These are phyloP conservation scores for Eucalyptus pumila DNA, from an alignment of 345 rosid genomes.

Conservation along the genomic window DNA sequence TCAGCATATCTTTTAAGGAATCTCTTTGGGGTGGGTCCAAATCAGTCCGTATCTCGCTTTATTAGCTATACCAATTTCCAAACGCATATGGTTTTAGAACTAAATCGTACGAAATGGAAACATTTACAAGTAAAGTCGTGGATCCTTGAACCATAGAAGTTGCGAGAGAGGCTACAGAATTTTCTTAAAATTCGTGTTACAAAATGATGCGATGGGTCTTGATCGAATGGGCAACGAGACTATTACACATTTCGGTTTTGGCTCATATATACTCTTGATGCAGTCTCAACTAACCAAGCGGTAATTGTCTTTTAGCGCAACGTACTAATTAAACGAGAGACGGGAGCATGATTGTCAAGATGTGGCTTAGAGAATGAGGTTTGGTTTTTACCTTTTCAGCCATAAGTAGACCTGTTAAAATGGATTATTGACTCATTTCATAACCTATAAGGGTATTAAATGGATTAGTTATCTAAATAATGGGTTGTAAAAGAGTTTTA, in stretches of 20 bases:
- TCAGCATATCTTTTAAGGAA: background rate
- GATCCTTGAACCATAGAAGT: background rate
- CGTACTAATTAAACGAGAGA: background rate
- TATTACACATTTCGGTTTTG: accelerated
- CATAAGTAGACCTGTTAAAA: background rate
- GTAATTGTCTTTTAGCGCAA: background rate
- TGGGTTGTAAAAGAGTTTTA: too few species aligned
- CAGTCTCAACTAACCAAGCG: background rate
- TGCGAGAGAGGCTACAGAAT: background rate
- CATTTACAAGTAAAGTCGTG: background rate
- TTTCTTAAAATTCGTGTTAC: background rate
- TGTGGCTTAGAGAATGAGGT: background rate
- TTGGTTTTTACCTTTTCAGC: background rate
- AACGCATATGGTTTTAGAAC: background rate
- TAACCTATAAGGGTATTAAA: too few species aligned
- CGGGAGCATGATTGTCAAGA: background rate
- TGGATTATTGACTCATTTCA: too few species aligned
- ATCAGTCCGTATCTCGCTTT: background rate
- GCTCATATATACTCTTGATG: background rate
- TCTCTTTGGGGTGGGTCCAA: background rate
- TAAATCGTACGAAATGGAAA: background rate
- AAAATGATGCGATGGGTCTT: background rate
- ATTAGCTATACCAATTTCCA: background rate
- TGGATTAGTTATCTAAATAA: too few species aligned
- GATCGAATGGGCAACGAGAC: background rate